A percentile compares a stretch with the other conserved stretches of the same genome.
phyloP scores from a whole-genome alignment of 2,329 filamentous ascomycete species.

The Aspergillus awamori region DNA sequence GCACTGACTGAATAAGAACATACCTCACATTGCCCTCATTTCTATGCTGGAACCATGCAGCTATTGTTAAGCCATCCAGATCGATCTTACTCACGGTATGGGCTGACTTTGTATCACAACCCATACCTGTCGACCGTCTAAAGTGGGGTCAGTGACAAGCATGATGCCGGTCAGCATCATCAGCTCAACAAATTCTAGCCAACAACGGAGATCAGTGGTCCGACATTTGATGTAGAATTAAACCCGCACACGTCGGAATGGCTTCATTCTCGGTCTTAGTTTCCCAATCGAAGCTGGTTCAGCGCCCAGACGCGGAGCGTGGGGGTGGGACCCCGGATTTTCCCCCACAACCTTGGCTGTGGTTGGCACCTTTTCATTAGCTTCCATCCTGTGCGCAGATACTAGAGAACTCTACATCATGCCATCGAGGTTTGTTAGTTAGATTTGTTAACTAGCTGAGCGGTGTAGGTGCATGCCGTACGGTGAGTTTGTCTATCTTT shows the following conservation, averaged over 20 bases:
- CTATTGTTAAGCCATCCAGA: no score
- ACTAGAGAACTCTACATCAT: neutral
- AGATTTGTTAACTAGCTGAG: neutral
- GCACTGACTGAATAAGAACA: no score
- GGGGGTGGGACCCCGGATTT: conserved; percentile 2
- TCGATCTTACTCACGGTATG: no score
- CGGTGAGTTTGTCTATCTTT: neutral
- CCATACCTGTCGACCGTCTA: neutral
- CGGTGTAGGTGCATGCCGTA: neutral
- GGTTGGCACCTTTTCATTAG: neutral
- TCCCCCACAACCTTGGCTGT: neutral
- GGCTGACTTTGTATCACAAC: no score
- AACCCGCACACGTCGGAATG: neutral
- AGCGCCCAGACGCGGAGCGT: neutral
- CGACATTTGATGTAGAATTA: neutral
- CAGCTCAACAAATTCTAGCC: neutral
- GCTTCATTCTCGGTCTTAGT: neutral
- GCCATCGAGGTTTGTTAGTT: neutral
- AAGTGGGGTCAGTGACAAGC: neutral
- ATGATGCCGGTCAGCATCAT: neutral
- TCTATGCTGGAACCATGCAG: no score
- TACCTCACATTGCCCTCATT: no score
- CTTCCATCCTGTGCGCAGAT: neutral
- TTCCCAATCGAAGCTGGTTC: neutral
- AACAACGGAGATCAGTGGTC: neutral